Evolutionary conservation across 176 grass and related monocot species (phyloP).

Genomic region (Miscanthus lutarioriparius): DNA sequence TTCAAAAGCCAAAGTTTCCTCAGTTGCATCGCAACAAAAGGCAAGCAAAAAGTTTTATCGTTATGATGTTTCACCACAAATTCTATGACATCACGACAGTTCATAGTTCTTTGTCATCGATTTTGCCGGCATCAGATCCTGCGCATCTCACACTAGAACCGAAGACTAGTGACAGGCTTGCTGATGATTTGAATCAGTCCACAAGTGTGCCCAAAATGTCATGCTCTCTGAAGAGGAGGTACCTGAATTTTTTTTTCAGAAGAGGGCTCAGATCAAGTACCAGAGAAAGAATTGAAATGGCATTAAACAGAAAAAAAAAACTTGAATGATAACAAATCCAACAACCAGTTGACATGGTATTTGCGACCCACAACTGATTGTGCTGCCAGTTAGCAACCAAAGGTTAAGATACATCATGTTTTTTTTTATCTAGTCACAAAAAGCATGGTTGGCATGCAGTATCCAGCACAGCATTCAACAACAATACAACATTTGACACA

Average conservation of each 20-base stretch:
- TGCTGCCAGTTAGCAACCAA: not conserved
- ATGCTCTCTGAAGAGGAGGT: conserved; percentile 58
- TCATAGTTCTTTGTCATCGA: not conserved
- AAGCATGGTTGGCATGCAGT: not conserved
- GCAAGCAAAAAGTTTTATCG: not conserved
- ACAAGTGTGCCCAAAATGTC: conserved; percentile 65
- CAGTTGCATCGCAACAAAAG: not conserved
- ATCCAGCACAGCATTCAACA: not conserved
- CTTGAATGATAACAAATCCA: not conserved
- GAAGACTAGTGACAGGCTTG: not conserved
- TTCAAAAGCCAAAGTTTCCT: not conserved
- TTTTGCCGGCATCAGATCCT: conserved; percentile 18
- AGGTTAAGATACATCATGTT: not conserved
- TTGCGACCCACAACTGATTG: not conserved
- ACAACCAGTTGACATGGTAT: not conserved
- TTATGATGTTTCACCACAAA: conserved; percentile 21
- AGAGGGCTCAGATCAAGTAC: not conserved
- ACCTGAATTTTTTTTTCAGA: conserved; percentile 41
- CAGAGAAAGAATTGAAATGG: not conserved
- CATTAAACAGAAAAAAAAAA: not conserved
- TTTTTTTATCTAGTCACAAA: not conserved
- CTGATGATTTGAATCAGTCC: conserved; percentile 32
- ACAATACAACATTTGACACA: not conserved
- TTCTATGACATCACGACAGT: conserved; percentile 19
- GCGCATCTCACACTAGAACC: conserved; percentile 10